phyloP scores from a whole-genome alignment of 805 yeast species.

The Citeromyces matritensis region DNA sequence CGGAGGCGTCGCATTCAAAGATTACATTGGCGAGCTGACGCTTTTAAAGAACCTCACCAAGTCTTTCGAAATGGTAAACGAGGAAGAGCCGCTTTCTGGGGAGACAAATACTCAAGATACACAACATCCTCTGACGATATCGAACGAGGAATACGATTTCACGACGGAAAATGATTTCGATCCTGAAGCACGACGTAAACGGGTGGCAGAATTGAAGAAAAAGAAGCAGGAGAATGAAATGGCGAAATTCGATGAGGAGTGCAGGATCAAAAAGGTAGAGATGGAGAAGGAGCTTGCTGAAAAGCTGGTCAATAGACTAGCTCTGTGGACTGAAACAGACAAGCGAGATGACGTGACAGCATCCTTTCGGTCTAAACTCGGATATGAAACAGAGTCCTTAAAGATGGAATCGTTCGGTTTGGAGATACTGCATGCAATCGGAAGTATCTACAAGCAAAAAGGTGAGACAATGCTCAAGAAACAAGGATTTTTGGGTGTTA shows the following conservation, averaged over 20 bases:
- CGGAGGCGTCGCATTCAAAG: slow-evolving; percentile 82
- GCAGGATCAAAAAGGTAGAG: slow-evolving; percentile 41
- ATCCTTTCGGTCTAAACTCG: slow-evolving; percentile 36
- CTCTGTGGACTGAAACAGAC: slow-evolving; percentile 36
- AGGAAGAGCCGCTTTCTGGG: slow-evolving; percentile 27
- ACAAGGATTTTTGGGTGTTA: slow-evolving; percentile 72
- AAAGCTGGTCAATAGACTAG: slow-evolving; percentile 32
- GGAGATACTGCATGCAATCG: slow-evolving; percentile 73
- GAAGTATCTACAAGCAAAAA: slow-evolving; percentile 60
- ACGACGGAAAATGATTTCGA: slow-evolving; percentile 14
- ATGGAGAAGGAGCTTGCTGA: slow-evolving; percentile 32
- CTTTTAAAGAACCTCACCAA: slow-evolving; percentile 58
- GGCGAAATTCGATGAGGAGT: slow-evolving; percentile 64
- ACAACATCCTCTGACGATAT: background rate
- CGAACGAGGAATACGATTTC: slow-evolving; percentile 4
- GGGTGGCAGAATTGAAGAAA: slow-evolving; percentile 14
- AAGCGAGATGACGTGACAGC: slow-evolving; percentile 44
- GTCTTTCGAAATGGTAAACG: slow-evolving; percentile 9
- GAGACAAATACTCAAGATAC: slow-evolving; percentile 10
- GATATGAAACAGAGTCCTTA: slow-evolving; percentile 57
- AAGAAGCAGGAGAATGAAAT: slow-evolving; percentile 33
- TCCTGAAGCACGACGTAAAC: slow-evolving; percentile 4
- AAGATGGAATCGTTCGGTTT: slow-evolving; percentile 94
- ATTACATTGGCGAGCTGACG: slow-evolving; percentile 80
- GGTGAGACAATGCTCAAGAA: slow-evolving; percentile 64